Evolutionary conservation across 345 rosid genomes (phyloP).

Genomic region (Pistacia atlantica): DNA sequence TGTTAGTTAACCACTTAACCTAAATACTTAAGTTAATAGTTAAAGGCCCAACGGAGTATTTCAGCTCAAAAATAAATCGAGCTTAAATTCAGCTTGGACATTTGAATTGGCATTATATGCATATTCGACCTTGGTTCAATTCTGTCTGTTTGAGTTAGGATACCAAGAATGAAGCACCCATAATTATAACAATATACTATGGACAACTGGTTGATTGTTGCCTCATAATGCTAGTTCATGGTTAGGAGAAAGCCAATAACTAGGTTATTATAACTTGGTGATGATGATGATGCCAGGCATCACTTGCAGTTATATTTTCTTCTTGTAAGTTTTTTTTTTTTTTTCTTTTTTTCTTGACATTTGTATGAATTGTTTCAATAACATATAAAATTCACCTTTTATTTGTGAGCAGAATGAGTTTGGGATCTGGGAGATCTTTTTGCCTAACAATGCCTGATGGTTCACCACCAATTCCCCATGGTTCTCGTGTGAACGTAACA

Average conservation of each 20-base stretch:
- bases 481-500: conserved; percentile 94
- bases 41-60: too few species aligned
- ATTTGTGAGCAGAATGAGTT: conserved; percentile 67
- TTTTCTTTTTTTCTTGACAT: background rate
- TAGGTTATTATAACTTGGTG: conserved; percentile 1
- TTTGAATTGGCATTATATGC: background rate
- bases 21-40: background rate
- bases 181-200: background rate
- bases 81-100: too few species aligned
- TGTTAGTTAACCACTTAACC: too few species aligned
- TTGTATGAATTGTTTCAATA: background rate
- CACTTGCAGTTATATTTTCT: conserved; percentile 6
- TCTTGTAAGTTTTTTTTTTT: background rate
- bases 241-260: background rate
- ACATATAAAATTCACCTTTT: conserved; percentile 1
- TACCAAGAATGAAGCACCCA: background rate
- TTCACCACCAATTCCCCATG: conserved; percentile 90
- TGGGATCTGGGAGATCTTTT: conserved; percentile 96
- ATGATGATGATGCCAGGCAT: background rate
- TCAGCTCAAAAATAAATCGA: too few species aligned
- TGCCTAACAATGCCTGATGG: conserved; percentile 93
- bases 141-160: background rate
- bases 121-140: background rate
- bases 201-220: background rate
- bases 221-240: background rate